These are phyloP conservation scores for Colletotrichum echinochloae DNA, from an alignment of 2,329 filamentous ascomycete species.

Conservation along the genomic window DNA sequence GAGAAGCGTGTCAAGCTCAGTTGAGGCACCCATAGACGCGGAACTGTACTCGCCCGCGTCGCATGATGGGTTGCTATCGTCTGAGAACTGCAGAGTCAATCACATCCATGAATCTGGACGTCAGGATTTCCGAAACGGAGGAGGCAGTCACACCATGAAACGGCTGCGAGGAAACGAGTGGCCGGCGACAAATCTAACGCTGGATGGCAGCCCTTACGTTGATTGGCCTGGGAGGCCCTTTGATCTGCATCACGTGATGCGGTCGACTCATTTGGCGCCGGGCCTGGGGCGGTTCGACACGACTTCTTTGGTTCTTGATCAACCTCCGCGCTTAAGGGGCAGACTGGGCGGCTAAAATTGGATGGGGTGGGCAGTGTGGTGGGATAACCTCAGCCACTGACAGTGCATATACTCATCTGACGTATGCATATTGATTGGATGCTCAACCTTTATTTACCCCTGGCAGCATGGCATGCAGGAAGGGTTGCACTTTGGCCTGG, in stretches of 20 bases:
- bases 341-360: slow-evolving; percentile 34
- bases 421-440: slow-evolving; percentile 27
- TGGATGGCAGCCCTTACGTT: slow-evolving; percentile 1
- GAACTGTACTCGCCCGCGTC: slow-evolving; percentile 13
- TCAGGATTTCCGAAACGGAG: slow-evolving; percentile 29
- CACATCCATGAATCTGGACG: slow-evolving; percentile 30
- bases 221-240: slow-evolving; percentile 22
- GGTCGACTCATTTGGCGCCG: slow-evolving; percentile 11
- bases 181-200: slow-evolving; percentile 26
- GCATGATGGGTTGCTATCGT: slow-evolving; percentile 14
- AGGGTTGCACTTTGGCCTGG: slow-evolving; percentile 33
- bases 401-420: slow-evolving; percentile 21
- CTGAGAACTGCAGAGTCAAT: slow-evolving; percentile 27
- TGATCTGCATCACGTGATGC: slow-evolving; percentile 36
- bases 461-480: slow-evolving; percentile 29
- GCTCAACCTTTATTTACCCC: slow-evolving; percentile 7
- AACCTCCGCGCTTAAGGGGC: slow-evolving; percentile 33
- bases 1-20: slow-evolving; percentile 35
- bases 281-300: slow-evolving; percentile 23
- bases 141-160: slow-evolving; percentile 31
- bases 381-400: slow-evolving; percentile 36
- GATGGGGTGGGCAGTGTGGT: slow-evolving; percentile 11
- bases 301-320: slow-evolving; percentile 11
- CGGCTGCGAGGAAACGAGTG: slow-evolving; percentile 28
- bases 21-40: not conserved